Conservation (phyloP, 768 basidiomycete species). For the Termitomyces sp. region DNA sequence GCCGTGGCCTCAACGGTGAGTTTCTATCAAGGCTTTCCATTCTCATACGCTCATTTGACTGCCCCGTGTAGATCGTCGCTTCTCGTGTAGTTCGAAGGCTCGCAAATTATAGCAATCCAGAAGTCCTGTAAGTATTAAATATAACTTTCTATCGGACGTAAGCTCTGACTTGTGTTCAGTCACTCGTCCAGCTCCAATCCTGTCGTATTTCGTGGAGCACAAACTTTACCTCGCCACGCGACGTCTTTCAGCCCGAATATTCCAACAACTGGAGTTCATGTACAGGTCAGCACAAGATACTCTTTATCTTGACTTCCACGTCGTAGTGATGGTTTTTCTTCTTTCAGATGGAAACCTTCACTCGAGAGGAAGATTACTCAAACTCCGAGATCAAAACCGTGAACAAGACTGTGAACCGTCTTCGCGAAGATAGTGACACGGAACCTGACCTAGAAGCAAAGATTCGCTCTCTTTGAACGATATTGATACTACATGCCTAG, state of each 20-base stretch:
- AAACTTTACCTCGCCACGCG: conserved; percentile 18
- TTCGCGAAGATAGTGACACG: conserved; percentile 16
- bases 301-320: not conserved
- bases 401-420: not conserved
- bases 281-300: conserved; percentile 33
- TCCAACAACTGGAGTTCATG: conserved; percentile 38
- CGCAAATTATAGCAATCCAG: conserved; percentile 48
- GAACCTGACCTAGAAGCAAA: conserved; percentile 20
- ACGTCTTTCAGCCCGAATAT: conserved; percentile 20
- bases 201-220: conserved; percentile 23
- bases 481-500: not conserved
- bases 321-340: not conserved
- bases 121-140: conserved; percentile 40
- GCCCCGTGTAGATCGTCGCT: conserved; percentile 48
- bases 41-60: not conserved
- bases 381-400: not conserved
- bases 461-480: conserved; percentile 10
- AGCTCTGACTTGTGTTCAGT: conserved; percentile 14
- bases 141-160: not conserved
- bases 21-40: not conserved
- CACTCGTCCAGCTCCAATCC: conserved; percentile 26
- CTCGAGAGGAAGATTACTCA: conserved; percentile 28
- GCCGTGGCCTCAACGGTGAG: conserved; percentile 52
- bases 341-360: conserved; percentile 50
- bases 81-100: conserved; percentile 60